Evolutionary conservation across 495 filamentous ascomycete genomes (phyloP).

Genomic region (Beverwykella pulmonaria): DNA sequence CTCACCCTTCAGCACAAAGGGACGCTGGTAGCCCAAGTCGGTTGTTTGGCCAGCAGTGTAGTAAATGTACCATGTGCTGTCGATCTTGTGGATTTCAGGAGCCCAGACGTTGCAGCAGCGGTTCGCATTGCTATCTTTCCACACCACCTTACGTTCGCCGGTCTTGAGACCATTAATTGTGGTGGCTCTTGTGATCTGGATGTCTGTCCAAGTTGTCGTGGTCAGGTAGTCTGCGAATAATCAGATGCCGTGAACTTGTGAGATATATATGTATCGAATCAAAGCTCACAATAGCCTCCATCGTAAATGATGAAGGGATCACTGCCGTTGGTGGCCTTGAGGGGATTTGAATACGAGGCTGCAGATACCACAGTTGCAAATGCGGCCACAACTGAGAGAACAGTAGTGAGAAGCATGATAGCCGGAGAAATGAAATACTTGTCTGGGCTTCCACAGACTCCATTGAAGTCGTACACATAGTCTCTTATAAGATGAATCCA

Average conservation of each 20-base stretch:
- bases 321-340: conserved; percentile 22
- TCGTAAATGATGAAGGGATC: conserved; percentile 56
- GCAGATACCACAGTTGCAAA: background rate
- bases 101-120: conserved; percentile 61
- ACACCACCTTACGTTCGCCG: conserved; percentile 54
- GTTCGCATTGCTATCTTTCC: conserved; percentile 45
- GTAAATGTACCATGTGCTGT: conserved; percentile 54
- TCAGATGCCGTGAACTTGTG: background rate
- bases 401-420: background rate
- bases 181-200: conserved; percentile 54
- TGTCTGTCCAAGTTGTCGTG: conserved; percentile 54
- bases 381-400: background rate
- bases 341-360: conserved; percentile 25
- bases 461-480: no score
- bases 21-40: conserved; percentile 39
- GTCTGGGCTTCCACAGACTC: no score
- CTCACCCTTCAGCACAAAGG: conserved; percentile 44
- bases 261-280: background rate
- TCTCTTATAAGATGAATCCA: background rate
- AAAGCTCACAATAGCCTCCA: conserved; percentile 51
- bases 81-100: conserved; percentile 56
- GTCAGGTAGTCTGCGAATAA: conserved; percentile 48
- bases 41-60: conserved; percentile 40
- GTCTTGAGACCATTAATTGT: conserved; percentile 55
- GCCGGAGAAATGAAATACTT: background rate